Base-by-base conservation (phyloP, 192 early-diverging fungal species). In the Tieghemiomyces parasiticus region DNA sequence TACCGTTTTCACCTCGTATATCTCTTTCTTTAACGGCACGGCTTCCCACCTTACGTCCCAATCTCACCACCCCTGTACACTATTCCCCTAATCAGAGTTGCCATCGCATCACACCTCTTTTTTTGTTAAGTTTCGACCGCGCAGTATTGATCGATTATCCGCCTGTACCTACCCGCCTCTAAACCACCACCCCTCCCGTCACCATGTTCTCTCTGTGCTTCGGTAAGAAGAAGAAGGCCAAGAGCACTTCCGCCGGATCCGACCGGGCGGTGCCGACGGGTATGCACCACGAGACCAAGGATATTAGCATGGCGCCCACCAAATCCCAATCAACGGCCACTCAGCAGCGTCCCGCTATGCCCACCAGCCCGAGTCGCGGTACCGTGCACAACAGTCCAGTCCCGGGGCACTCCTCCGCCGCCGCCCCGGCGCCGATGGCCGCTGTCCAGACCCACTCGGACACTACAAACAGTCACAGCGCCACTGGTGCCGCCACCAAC, bases 161-260 rank as follows among this genome's bases (percentile, higher is more conserved):
- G n/a, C n/a, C n/a, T n/a, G n/a, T n/a, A n/a, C n/a, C n/a, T n/a
- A n/a, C n/a, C n/a, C n/a, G n/a, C n/a, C n/a, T n/a, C n/a, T n/a
- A n/a, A n/a, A n/a, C n/a, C n/a, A n/a, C n/a, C n/a, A n/a, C n/a
- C n/a, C n/a, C 26, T 30, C 24, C 24, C 1, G 16, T 8, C 50
- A 52, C 1, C 2, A 25, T 52, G 50, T 52, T 52, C 8, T 52
- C 50, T 13, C 50, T 52, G 16, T 52, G 50, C 26, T 52, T 52
- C 26, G 50, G 50, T 52, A 14, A 25, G 2, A 24, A 24, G 6
- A 52, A 52, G 50, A 52, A 52, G 50, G 30, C 13, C 50, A 52
- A 52, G 50, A 52, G 14, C 30, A 25, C 50, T 25, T 52, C 26
- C 38, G 8, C 6, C 8, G 38, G 16, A 16, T 42, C 38, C 38